Evolutionary conservation across 129 eudicot genomes (phyloP), one percentile per base, ranked within the genome.

Genomic region (Helichrysum umbraculigerum): DNA sequence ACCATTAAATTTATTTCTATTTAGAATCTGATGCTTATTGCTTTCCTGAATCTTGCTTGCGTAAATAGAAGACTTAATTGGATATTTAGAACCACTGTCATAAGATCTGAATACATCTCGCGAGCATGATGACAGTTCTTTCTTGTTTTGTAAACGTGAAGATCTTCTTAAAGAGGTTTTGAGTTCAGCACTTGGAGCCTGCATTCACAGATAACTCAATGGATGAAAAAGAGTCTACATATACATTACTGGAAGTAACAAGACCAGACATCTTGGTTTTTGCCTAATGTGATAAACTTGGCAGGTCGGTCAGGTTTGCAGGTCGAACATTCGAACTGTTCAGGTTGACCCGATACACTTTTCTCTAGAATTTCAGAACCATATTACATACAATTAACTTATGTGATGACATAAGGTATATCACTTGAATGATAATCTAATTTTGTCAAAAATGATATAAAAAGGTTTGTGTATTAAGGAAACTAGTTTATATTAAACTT

Each of bases 141-240:
- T 76, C 81, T 72, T 73, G 60, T 51, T 52, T 20, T 47, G 77
- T 66, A 86, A 82, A 25, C 86, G 82, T 1, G 74, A 7, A 29
- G 84, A 78, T 79, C 41, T 79, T 68, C 83, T 66, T 28, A 37
- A 68, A 22, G 82, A 65, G 52, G 73, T 12, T 51, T 71, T 20
- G 52, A 54, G 51, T 65, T 81, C 74, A 47, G 47, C 72, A 39
- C 66, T 73, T 68, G 68, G 54, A 81, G 35, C 81, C 82, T 77
- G 82, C 72, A 82, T 25, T 70, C 10, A 15, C 42, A 64, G 20
- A 64, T 32, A 34, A 32, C 41, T 62, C 68, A 29, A 29, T 62
- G 34, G 68, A 62, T 16, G 22, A 64, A 14, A 29, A 5, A 3
- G 39, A 30, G 68, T 30, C 59, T 76, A 64, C 70, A 77, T 71